Percentiles rank a stretch among this genome's conserved stretches.
Conservation (phyloP, 2,329 filamentous ascomycete species). For the Botryosphaeria agaves region DNA sequence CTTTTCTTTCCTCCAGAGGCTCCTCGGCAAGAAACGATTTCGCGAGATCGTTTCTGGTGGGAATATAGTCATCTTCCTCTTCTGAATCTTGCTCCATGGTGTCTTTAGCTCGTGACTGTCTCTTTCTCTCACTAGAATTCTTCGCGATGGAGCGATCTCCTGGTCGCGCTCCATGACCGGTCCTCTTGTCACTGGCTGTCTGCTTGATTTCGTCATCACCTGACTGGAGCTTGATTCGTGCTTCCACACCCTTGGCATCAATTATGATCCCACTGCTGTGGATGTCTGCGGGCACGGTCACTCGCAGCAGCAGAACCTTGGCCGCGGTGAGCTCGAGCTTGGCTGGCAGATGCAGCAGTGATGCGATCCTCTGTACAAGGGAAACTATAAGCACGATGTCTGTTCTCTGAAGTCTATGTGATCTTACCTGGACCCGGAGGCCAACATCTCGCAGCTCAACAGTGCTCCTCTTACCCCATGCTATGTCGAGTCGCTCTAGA, state of each 20-base stretch:
- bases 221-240: too few relatives aligned
- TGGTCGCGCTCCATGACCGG: too few relatives aligned
- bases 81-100: too few relatives aligned
- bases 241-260: constrained; percentile 65
- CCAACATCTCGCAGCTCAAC: constrained; percentile 80
- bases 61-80: too few relatives aligned
- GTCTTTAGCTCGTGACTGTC: too few relatives aligned
- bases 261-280: constrained; percentile 69
- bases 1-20: constrained; percentile 44
- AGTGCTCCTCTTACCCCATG: constrained; percentile 62
- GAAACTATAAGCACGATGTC: too few relatives aligned
- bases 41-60: constrained; percentile 55
- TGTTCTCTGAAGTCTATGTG: constrained; percentile 1
- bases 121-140: too few relatives aligned
- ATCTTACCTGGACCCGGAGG: constrained; percentile 54
- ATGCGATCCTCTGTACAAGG: constrained; percentile 58
- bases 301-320: constrained; percentile 54
- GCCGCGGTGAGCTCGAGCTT: constrained; percentile 57
- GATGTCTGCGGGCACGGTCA: constrained; percentile 78
- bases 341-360: constrained; percentile 55
- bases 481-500: constrained; percentile 70
- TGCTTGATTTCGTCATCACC: too few relatives aligned
- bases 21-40: constrained; percentile 64
- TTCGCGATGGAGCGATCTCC: too few relatives aligned
- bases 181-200: too few relatives aligned